Conservation (phyloP, 495 filamentous ascomycete genomes). For the Talaromyces thailandensis region DNA sequence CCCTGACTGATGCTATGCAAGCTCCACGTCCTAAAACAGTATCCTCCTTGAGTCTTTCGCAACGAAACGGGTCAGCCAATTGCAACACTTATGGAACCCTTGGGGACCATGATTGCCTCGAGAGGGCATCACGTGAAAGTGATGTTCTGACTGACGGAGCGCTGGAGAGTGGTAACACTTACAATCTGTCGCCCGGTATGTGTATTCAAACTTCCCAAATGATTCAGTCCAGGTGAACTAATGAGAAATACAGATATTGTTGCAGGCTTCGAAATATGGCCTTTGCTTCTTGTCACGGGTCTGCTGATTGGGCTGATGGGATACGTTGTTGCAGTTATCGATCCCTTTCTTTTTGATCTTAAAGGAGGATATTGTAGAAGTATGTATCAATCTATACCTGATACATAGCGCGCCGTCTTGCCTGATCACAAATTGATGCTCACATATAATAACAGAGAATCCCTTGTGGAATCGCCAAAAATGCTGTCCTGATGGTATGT, state of each 20-base stretch:
- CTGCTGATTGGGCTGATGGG: neutral
- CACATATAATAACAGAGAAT: neutral
- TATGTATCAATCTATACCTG: neutral
- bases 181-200: neutral
- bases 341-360: neutral
- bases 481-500: neutral
- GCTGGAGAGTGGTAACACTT: neutral
- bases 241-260: neutral
- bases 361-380: neutral
- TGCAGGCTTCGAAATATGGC: neutral
- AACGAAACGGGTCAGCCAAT: neutral
- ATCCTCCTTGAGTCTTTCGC: neutral
- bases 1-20: neutral
- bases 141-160: neutral
- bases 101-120: neutral
- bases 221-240: neutral
- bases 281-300: neutral
- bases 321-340: neutral
- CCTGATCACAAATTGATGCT: neutral
- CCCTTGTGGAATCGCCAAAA: neutral
- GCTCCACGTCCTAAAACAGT: too few relatives aligned
- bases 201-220: neutral
- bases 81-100: neutral
- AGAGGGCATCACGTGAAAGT: neutral
- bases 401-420: neutral